These are phyloP conservation scores for Fusarium sp. DNA, from an alignment of 2,329 filamentous ascomycete species.

Conservation along the genomic window DNA sequence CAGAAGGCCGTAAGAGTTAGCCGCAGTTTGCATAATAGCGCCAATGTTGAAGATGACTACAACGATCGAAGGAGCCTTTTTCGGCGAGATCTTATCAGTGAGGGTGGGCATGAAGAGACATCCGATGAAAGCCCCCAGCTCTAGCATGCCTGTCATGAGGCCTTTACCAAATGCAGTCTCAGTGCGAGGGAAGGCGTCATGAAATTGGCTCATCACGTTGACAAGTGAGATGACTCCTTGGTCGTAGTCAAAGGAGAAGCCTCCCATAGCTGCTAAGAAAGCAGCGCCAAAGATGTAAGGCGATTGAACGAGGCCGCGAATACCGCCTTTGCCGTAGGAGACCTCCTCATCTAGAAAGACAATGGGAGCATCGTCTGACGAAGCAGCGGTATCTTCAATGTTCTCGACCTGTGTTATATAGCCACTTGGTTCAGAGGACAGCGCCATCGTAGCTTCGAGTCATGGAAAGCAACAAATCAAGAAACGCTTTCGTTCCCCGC, in stretches of 20 bases:
- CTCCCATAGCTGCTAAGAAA: constrained; percentile 1
- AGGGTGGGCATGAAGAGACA: constrained; percentile 31
- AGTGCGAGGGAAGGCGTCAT: constrained; percentile 41
- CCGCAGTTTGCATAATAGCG: constrained; percentile 38
- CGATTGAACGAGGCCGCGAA: not conserved
- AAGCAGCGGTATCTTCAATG: not conserved
- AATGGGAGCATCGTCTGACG: not conserved
- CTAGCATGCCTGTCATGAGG: constrained; percentile 53
- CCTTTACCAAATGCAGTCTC: constrained; percentile 50
- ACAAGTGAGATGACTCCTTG: constrained; percentile 51
- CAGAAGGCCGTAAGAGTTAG: constrained; percentile 20
- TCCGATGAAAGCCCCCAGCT: constrained; percentile 60
- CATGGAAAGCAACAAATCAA: not conserved
- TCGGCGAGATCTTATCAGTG: constrained; percentile 38
- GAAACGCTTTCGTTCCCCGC: not conserved
- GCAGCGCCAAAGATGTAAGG: not conserved
- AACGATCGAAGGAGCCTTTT: constrained; percentile 37
- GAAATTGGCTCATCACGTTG: constrained; percentile 55
- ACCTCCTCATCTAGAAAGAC: not conserved
- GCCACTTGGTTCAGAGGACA: not conserved
- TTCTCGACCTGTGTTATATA: not conserved
- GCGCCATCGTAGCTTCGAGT: not conserved
- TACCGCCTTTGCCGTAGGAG: not conserved
- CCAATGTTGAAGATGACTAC: constrained; percentile 38
- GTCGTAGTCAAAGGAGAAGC: constrained; percentile 34